A percentile compares a stretch with the other conserved stretches of the same genome.
Evolutionary conservation across 257 asterid genomes (phyloP).

Genomic region (Fraxinus americana): DNA sequence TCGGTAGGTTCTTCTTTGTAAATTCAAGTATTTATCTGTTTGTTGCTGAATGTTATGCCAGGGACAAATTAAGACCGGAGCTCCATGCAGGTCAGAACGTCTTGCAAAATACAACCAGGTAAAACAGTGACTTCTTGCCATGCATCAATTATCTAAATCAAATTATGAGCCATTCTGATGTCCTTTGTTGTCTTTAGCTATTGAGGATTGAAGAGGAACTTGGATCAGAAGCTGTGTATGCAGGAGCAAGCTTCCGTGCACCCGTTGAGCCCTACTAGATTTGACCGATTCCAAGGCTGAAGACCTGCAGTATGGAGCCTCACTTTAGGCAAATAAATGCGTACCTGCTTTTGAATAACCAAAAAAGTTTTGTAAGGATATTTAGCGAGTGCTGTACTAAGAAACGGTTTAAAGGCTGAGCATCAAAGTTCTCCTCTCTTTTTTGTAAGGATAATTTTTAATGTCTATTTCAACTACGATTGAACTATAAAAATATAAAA

Average conservation of each 20-base stretch:
- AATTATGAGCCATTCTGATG: not conserved
- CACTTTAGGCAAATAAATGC: conserved; percentile 30
- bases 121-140: conserved; percentile 12
- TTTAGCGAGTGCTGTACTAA: not conserved
- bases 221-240: conserved; percentile 85
- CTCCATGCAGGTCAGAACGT: conserved; percentile 98
- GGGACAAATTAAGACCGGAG: conserved; percentile 99
- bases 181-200: conserved; percentile 44
- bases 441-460: too few species aligned
- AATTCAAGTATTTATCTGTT: not conserved
- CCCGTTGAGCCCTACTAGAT: conserved; percentile 85
- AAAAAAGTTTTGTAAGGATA: not conserved
- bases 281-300: conserved; percentile 3
- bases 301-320: conserved; percentile 16
- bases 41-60: conserved; percentile 23
- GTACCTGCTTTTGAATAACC: conserved; percentile 7
- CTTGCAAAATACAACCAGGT: conserved; percentile 98
- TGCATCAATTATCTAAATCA: not conserved
- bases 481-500: too few species aligned
- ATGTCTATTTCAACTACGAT: too few species aligned
- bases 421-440: too few species aligned
- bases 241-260: conserved; percentile 86
- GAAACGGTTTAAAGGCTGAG: conserved; percentile 9
- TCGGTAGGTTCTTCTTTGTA: not conserved
- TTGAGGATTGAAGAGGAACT: conserved; percentile 97